These are phyloP conservation scores for Acidiella bohemica DNA, from an alignment of 495 filamentous ascomycete genomes.

Conservation along the genomic window DNA sequence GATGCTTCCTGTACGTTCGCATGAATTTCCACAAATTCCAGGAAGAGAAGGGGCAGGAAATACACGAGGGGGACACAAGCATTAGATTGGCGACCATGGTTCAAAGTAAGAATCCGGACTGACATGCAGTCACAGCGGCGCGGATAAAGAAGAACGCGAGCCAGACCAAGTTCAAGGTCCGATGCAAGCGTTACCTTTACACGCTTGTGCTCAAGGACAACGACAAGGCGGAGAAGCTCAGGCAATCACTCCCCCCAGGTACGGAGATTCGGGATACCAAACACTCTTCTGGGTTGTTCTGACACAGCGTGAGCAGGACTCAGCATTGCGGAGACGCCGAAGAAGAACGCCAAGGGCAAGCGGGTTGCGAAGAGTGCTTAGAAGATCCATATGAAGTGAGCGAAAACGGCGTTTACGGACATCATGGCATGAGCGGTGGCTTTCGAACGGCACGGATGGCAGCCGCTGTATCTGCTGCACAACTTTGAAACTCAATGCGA, in stretches of 20 bases:
- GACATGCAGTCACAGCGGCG: slow-evolving; percentile 47
- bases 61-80: not conserved
- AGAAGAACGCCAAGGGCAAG: slow-evolving; percentile 56
- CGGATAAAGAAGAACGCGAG: slow-evolving; percentile 87
- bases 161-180: slow-evolving; percentile 99
- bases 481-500: too few relatives aligned
- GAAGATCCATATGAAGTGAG: not conserved
- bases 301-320: slow-evolving; percentile 41
- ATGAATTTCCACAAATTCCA: slow-evolving; percentile 9
- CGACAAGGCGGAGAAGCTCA: slow-evolving; percentile 99
- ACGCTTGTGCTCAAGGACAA: slow-evolving; percentile 90
- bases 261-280: slow-evolving; percentile 31
- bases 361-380: slow-evolving; percentile 15
- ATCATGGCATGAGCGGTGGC: not conserved
- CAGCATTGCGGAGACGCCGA: slow-evolving; percentile 62
- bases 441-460: too few relatives aligned
- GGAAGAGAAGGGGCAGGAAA: not conserved
- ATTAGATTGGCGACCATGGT: not conserved
- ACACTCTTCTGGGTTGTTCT: not conserved
- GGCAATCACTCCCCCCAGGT: slow-evolving; percentile 96
- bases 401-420: slow-evolving; percentile 8
- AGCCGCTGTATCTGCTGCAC: too few relatives aligned
- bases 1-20: slow-evolving; percentile 90
- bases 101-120: slow-evolving; percentile 4
- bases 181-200: slow-evolving; percentile 88